These are phyloP conservation scores for Chlamydomonas sphaeroides DNA, from an alignment of 139 green algal species.

Conservation along the genomic window DNA sequence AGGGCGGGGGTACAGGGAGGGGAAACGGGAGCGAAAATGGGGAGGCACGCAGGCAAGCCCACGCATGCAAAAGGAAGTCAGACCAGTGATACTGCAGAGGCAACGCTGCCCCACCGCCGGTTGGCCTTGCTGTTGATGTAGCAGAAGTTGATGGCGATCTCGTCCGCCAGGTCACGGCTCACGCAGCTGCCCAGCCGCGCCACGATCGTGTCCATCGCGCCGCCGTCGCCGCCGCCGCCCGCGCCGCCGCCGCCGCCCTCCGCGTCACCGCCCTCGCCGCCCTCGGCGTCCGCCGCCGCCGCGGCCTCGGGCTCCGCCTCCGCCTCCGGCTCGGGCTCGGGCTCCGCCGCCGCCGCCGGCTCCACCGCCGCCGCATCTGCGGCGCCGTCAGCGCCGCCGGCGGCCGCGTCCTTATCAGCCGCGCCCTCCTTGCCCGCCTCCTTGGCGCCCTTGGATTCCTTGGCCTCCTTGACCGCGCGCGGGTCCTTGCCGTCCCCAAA, in stretches of 20 bases:
- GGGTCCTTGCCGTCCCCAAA: slow-evolving; percentile 35
- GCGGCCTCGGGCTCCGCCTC: background rate
- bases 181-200: slow-evolving; percentile 74
- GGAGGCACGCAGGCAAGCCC: too few relatives aligned
- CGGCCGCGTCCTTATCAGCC: background rate
- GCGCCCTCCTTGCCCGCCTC: background rate
- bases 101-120: slow-evolving; percentile 66
- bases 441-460: background rate
- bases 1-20: background rate
- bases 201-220: slow-evolving; percentile 77
- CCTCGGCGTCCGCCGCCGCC: background rate
- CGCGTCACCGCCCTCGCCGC: slow-evolving; percentile 12
- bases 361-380: background rate
- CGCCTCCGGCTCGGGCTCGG: background rate
- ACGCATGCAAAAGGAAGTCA: too few relatives aligned
- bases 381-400: slow-evolving; percentile 33
- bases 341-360: background rate
- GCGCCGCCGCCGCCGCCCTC: slow-evolving; percentile 1
- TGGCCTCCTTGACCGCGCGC: background rate
- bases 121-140: slow-evolving; percentile 86
- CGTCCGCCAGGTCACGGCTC: slow-evolving; percentile 81
- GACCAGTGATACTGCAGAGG: too few relatives aligned
- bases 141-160: slow-evolving; percentile 89
- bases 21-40: too few relatives aligned
- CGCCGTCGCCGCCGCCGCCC: slow-evolving; percentile 18